Evolutionary conservation across 768 basidiomycete genomes (phyloP).

Genomic region (Rickenella mellea): DNA sequence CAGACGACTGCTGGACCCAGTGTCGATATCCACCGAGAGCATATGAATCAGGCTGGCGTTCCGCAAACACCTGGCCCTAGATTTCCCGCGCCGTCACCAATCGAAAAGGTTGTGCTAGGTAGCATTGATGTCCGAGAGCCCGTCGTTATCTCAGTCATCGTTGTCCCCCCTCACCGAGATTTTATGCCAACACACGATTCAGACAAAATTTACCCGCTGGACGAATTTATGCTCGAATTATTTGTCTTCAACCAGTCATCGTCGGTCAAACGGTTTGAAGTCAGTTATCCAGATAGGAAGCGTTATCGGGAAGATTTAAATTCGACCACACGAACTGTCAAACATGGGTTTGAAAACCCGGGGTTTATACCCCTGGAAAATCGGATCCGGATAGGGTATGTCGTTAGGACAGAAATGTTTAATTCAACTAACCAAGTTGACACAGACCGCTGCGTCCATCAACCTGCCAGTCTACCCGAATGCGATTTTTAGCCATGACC

Average conservation of each 20-base stretch:
- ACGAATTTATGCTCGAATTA: conserved; percentile 73
- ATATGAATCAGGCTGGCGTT: conserved; percentile 17
- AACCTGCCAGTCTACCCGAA: conserved; percentile 78
- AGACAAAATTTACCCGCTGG: conserved; percentile 56
- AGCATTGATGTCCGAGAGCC: conserved; percentile 35
- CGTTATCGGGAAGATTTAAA: conserved; percentile 26
- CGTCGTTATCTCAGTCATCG: conserved; percentile 62
- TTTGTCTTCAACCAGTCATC: conserved; percentile 80
- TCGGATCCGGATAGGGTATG: conserved; percentile 71
- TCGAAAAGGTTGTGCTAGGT: conserved; percentile 25
- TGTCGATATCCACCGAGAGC: conserved; percentile 59
- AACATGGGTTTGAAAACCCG: conserved; percentile 25
- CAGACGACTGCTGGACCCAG: conserved; percentile 41
- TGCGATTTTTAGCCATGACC: conserved; percentile 74
- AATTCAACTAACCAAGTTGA: neutral
- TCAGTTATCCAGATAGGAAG: conserved; percentile 53
- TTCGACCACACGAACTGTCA: conserved; percentile 17
- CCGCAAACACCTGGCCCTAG: conserved; percentile 51
- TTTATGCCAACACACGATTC: conserved; percentile 16
- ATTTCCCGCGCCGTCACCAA: conserved; percentile 31
- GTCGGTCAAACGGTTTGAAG: conserved; percentile 70
- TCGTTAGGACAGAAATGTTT: conserved; percentile 12
- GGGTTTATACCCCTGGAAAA: conserved; percentile 69
- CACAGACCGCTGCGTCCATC: conserved; percentile 67
- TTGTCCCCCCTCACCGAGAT: conserved; percentile 20